Base-by-base conservation (phyloP, 345 rosid species). In the Mallotus nudiflorus region DNA sequence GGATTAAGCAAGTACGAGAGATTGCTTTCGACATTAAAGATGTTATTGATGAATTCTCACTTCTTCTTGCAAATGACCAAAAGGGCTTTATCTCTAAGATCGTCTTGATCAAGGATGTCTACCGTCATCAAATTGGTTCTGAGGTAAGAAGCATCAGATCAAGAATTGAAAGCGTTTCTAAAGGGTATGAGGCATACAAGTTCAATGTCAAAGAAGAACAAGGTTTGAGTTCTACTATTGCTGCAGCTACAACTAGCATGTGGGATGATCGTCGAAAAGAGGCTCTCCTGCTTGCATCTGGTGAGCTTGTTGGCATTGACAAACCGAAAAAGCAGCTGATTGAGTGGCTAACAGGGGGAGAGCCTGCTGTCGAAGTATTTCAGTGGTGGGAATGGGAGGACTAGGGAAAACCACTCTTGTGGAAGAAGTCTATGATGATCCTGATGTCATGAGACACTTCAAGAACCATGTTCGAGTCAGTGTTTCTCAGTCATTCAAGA, bases 21-120 rank as follows among this genome's bases (percentile, higher is more conserved):
- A 55, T 25, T 55, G 60, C 60, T 27, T 55, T 55, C 8, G 60
- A 55, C 14, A 55, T 55, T 55, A 35, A 55, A 55, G 60, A 55
- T 55, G 60, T 27, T 14, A 25, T 55, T 14, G 60, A 55, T 27
- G 60, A 55, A 29, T 55, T 55, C 60, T 25, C 60, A 14, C 29
- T 27, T 28, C 60, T 13, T 25, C 16, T 55, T 25, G 60, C 60
- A n/a, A 33, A 35, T 55, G 33, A 55, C 27, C 33, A 55, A 14
- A 55, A 24, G 33, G 19, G 35, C 35, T 55, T 25, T 19, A 55
- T 55, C 60, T 55, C 60, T 25, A 55, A 55, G 35, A 55, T 55
- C 37, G 3, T 33, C 4, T 33, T 6, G 37, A 6, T 33, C 60
- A 25, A 55, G 60, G 14, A 55, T 55, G 60, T 27, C 33, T 25